Conservation (phyloP, 495 filamentous ascomycete genomes). For the Cenococcum geophilum region DNA sequence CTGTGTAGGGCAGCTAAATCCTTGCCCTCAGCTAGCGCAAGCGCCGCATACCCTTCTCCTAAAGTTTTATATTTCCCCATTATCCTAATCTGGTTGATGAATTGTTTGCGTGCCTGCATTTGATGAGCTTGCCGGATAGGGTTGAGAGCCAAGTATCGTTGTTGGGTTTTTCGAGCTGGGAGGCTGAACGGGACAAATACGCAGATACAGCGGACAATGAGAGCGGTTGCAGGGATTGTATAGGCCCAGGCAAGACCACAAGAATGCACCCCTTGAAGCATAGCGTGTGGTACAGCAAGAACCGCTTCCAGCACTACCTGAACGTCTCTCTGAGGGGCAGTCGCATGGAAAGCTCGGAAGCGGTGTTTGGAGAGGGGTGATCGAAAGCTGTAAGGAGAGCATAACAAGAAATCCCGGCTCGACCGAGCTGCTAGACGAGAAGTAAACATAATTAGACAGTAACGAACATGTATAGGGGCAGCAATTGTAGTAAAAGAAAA, state of each 20-base stretch:
- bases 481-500: too few species aligned
- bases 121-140: not conserved
- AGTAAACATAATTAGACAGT: not conserved
- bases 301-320: conserved; percentile 4
- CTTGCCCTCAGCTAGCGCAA: too few species aligned
- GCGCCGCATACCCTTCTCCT: too few species aligned
- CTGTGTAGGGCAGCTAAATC: not conserved
- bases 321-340: conserved; percentile 11
- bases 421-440: not conserved
- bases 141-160: not conserved
- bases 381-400: not conserved
- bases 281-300: conserved; percentile 13
- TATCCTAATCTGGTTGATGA: too few species aligned
- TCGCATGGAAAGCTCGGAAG: conserved; percentile 24
- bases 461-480: too few species aligned
- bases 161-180: not conserved
- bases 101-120: not conserved
- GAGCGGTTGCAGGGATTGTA: conserved; percentile 21
- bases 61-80: too few species aligned
- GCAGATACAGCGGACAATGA: conserved; percentile 19
- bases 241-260: conserved; percentile 20
- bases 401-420: not conserved
- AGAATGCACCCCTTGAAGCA: conserved; percentile 16
- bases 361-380: not conserved
- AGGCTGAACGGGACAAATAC: conserved; percentile 2